A percentile compares a stretch with the other conserved stretches of the same genome.
Conservation (phyloP, 495 filamentous ascomycete species). For the Podospora bellae-mahoneyi region DNA sequence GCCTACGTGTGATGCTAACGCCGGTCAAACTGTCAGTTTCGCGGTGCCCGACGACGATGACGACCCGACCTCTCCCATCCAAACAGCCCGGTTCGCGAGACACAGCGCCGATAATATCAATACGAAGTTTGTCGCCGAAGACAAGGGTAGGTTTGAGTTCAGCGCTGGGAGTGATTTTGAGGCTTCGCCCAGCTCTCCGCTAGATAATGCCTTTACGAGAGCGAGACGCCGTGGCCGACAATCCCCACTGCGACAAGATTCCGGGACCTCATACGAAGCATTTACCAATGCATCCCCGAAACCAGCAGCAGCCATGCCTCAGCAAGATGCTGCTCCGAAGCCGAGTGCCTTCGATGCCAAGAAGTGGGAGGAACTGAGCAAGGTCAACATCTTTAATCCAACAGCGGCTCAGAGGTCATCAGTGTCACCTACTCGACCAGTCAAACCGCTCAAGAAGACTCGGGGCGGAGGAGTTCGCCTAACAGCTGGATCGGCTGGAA, state of each 20-base stretch:
- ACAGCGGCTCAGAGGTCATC: constrained; percentile 33
- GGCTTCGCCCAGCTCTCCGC: neutral
- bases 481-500: constrained; percentile 43
- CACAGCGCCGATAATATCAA: constrained; percentile 73
- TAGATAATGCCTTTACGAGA: constrained; percentile 29
- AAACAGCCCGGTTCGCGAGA: constrained; percentile 44
- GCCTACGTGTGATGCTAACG: constrained; percentile 31
- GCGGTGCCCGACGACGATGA: constrained; percentile 39
- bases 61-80: constrained; percentile 24
- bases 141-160: constrained; percentile 40
- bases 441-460: constrained; percentile 34
- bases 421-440: constrained; percentile 39
- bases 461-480: constrained; percentile 39
- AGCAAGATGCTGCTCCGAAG: constrained; percentile 18
- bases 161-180: constrained; percentile 37
- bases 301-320: constrained; percentile 6
- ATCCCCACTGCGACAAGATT: constrained; percentile 26
- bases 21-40: constrained; percentile 44
- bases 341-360: constrained; percentile 58
- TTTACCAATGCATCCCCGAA: neutral
- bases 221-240: constrained; percentile 40
- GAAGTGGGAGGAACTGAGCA: constrained; percentile 64
- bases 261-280: constrained; percentile 20
- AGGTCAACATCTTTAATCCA: constrained; percentile 55
- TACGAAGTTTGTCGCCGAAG: constrained; percentile 53